phyloP scores from a whole-genome alignment of 768 basidiomycete species.

The Podaxis sp. region DNA sequence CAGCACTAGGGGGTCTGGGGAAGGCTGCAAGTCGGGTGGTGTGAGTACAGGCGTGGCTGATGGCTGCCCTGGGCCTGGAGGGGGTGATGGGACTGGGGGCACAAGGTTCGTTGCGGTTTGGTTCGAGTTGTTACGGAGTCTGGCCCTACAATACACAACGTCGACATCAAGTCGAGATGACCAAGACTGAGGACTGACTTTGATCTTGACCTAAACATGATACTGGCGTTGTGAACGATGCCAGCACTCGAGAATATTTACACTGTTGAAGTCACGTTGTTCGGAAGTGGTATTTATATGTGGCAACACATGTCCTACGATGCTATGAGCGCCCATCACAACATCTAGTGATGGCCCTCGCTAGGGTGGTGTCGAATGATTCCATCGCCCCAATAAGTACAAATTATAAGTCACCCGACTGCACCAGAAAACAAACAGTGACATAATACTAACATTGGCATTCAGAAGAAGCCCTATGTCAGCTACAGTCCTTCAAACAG shows the following conservation, averaged over 20 bases:
- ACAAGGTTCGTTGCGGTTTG: not conserved
- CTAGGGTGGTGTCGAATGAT: no score
- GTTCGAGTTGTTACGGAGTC: not conserved
- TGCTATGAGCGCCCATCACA: no score
- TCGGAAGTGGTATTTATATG: no score
- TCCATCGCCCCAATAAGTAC: no score
- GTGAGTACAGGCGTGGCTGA: not conserved
- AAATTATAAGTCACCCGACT: no score
- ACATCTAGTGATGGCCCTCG: no score
- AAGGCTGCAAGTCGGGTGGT: not conserved
- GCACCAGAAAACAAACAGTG: no score
- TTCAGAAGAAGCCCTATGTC: no score
- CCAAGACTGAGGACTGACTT: not conserved
- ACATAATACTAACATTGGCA: no score
- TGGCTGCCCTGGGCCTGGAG: not conserved
- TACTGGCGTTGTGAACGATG: not conserved
- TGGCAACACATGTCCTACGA: no score
- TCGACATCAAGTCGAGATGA: not conserved
- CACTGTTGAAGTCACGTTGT: no score
- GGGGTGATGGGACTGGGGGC: not conserved
- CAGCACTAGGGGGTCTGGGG: not conserved
- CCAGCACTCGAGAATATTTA: not conserved
- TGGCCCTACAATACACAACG: not conserved
- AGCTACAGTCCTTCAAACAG: not conserved
- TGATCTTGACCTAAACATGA: not conserved